These are phyloP conservation scores for Neofusicoccum laricinum DNA, from an alignment of 2,329 filamentous ascomycete species.

Conservation along the genomic window DNA sequence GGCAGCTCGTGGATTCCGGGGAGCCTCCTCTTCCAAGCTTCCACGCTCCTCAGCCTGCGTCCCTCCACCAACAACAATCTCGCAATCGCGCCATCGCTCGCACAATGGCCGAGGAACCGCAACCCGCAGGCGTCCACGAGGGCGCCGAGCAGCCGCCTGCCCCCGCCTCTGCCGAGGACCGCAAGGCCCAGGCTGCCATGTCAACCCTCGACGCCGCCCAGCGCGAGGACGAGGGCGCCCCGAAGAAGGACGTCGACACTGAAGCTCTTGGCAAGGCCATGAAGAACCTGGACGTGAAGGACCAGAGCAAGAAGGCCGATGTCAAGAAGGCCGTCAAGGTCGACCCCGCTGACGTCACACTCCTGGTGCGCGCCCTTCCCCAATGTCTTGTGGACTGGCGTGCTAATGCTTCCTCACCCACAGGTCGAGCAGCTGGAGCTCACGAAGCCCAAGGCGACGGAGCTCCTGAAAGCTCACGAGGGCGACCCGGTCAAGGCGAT, in stretches of 20 bases:
- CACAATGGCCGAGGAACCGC: constrained; percentile 59
- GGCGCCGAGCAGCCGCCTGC: constrained; percentile 52
- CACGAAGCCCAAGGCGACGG: constrained; percentile 68
- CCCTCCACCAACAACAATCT: constrained; percentile 1
- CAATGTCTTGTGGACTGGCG: constrained; percentile 29
- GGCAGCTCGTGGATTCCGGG: background rate
- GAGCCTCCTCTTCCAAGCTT: constrained; percentile 9
- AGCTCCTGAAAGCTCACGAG: constrained; percentile 68
- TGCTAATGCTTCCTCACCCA: background rate
- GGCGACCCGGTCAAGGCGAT: constrained; percentile 68
- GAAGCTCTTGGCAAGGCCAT: constrained; percentile 71
- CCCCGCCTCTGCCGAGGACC: constrained; percentile 62
- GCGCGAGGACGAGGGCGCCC: constrained; percentile 45
- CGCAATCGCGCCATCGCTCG: background rate
- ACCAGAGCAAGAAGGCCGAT: constrained; percentile 48
- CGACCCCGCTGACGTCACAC: constrained; percentile 65
- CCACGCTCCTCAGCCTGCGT: constrained; percentile 13
- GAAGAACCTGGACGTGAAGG: constrained; percentile 55
- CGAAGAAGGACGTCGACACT: constrained; percentile 62
- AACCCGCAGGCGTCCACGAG: constrained; percentile 57
- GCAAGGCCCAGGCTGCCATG: constrained; percentile 72
- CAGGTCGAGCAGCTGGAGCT: constrained; percentile 71
- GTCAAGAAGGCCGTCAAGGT: constrained; percentile 62
- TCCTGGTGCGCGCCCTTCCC: constrained; percentile 52
- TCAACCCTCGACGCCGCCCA: constrained; percentile 62